Conservation (phyloP, 495 filamentous ascomycete species). For the Aspergillus funiculosus region DNA sequence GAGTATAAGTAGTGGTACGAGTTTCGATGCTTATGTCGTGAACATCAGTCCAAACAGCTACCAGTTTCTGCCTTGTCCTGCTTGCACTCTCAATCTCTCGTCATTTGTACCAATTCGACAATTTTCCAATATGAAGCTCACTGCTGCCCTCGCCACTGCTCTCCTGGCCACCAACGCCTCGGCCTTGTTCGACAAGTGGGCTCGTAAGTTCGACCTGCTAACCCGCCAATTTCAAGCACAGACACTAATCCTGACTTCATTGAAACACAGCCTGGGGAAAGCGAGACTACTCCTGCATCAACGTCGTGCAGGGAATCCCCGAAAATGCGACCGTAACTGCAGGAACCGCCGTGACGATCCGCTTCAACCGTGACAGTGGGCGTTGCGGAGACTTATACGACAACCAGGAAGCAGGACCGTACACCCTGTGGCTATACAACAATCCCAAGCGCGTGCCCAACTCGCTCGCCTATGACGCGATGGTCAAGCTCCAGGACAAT, state of each 20-base stretch:
- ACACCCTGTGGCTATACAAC: constrained; percentile 36
- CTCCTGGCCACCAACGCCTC: constrained; percentile 27
- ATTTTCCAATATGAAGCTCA: constrained; percentile 32
- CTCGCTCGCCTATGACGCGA: constrained; percentile 20
- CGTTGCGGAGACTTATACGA: constrained; percentile 18
- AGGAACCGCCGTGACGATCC: constrained; percentile 24
- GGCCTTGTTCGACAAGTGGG: constrained; percentile 32
- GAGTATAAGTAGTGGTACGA: too few species aligned
- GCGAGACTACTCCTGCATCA: constrained; percentile 36
- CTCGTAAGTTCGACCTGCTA: constrained; percentile 21
- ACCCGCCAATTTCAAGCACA: background rate
- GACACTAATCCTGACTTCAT: background rate
- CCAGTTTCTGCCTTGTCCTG: background rate
- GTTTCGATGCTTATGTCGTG: too few species aligned
- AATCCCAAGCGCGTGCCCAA: constrained; percentile 28
- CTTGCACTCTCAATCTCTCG: background rate
- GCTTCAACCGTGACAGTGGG: constrained; percentile 28
- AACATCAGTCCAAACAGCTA: background rate
- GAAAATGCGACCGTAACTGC: constrained; percentile 29
- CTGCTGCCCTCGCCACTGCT: constrained; percentile 23
- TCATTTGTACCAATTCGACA: background rate
- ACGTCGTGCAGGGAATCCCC: constrained; percentile 34
- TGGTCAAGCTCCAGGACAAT: constrained; percentile 21
- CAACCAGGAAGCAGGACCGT: constrained; percentile 22
- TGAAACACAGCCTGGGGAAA: constrained; percentile 34